phyloP scores from a whole-genome alignment of 176 grass and related monocot species.

The Pontederia crassipes region DNA sequence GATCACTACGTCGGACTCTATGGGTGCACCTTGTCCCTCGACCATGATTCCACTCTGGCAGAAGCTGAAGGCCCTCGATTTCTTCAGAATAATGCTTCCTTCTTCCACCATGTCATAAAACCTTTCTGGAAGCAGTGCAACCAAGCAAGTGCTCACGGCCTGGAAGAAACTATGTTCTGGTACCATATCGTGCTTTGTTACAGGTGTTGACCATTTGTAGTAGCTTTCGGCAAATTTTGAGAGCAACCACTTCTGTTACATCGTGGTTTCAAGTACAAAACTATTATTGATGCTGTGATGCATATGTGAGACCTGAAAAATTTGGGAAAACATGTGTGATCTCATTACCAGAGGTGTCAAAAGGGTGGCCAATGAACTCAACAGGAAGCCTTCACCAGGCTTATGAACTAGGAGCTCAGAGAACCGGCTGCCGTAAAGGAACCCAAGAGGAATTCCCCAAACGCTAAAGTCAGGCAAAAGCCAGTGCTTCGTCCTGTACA shows the following conservation, averaged over 20 bases:
- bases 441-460: constrained; percentile 23
- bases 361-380: constrained; percentile 17
- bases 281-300: neutral
- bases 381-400: constrained; percentile 28
- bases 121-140: constrained; percentile 32
- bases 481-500: constrained; percentile 35
- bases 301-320: neutral
- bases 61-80: constrained; percentile 39
- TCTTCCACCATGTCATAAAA: constrained; percentile 45
- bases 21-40: constrained; percentile 20
- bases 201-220: constrained; percentile 30
- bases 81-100: constrained; percentile 49
- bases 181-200: constrained; percentile 44
- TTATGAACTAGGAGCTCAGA: constrained; percentile 31
- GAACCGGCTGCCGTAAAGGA: constrained; percentile 28
- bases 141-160: constrained; percentile 26
- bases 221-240: constrained; percentile 55
- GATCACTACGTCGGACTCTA: constrained; percentile 17
- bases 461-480: constrained; percentile 19
- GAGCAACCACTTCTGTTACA: constrained; percentile 27
- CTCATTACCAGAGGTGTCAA: constrained; percentile 32
- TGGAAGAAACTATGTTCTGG: constrained; percentile 39
- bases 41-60: constrained; percentile 44
- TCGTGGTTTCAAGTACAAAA: neutral
- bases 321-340: neutral